phyloP scores from a whole-genome alignment of 495 filamentous ascomycete genomes.

The Aspergillus coremiiformis region DNA sequence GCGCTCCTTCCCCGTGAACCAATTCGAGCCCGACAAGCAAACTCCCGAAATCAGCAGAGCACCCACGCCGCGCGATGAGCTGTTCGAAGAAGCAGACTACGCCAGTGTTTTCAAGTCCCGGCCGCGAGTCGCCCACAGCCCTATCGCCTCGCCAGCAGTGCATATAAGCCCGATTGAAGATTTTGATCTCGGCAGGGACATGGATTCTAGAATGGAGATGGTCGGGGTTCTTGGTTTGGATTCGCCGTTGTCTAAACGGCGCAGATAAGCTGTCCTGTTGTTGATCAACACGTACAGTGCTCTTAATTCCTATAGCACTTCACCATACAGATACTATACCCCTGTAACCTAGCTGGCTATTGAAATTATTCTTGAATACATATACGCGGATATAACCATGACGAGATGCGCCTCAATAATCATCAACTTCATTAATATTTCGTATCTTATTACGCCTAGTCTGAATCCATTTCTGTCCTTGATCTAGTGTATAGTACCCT shows the following conservation, averaged over 20 bases:
- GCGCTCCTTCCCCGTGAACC: constrained; percentile 53
- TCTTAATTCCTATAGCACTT: not conserved
- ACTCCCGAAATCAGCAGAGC: constrained; percentile 25
- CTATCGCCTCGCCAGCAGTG: constrained; percentile 52
- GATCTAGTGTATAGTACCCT: not conserved
- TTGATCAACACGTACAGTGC: not conserved
- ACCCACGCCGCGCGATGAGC: constrained; percentile 48
- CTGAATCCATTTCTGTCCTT: not conserved
- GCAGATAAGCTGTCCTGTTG: not conserved
- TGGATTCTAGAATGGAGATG: constrained; percentile 3
- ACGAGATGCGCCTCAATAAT: not conserved
- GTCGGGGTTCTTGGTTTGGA: not conserved
- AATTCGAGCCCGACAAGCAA: constrained; percentile 46
- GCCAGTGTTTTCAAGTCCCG: constrained; percentile 80
- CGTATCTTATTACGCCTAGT: not conserved
- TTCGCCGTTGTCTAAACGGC: constrained; percentile 10
- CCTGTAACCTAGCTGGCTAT: not conserved
- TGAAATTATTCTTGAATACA: not conserved
- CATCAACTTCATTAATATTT: not conserved
- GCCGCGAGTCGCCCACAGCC: constrained; percentile 71
- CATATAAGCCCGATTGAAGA: constrained; percentile 31
- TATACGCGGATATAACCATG: not conserved
- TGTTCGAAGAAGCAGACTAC: constrained; percentile 65
- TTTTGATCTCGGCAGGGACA: constrained; percentile 23
- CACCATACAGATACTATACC: not conserved